Base-by-base conservation (phyloP, 192 early-diverging fungal genomes). In the Backusella psychrophila region DNA sequence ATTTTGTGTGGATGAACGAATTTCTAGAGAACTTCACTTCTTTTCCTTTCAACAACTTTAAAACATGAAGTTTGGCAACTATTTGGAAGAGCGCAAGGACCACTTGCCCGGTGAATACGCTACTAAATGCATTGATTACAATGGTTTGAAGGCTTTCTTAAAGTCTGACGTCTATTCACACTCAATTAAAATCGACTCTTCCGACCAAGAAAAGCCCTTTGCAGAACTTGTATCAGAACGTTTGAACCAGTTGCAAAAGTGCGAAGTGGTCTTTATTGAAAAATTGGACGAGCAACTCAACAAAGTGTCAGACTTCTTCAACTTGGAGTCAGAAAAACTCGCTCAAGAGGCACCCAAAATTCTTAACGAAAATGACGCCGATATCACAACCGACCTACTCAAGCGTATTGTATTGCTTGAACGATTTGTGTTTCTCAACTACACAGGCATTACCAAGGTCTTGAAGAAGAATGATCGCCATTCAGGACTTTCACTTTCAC, bases 401-500 rank as follows among this genome's bases (percentile, higher is more conserved):
- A 83, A 89, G 72, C 85, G 85, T 31, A 85, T 94, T 42, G 82
- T 95, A 52, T 88, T 85, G 73, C 86, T 95, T 21, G 94, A 96
- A 84, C 84, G 87, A 59, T 95, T 92, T 81, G 92, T 93, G 56
- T 94, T 95, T 70, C 84, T 96, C 41, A 96, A 94, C 86, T 94
- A 93, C 66, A 95, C 94, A 0, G 95, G 92, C 33, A 89, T 96
- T 39, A 88, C 90, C 65, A 96, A 96, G 86, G 94, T 94, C 36
- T 85, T 96, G 63, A 96, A 96, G 78, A 96, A 96, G 76, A 89
- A 91, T 79, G 95, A 95, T 82, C 89, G 92, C 73, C 92, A 93
- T 87, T 92, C 93, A 0, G 95, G 94, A 0, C 85, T 94, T 53
- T 83, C 87, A 33, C 85, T 95, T 44, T 85, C 89, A 42, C 93